Percentiles rank a stretch among this genome's conserved stretches.
These are phyloP conservation scores for Rhodotorula sp. DNA, from an alignment of 1,284 basidiomycete species.

Conservation along the genomic window DNA sequence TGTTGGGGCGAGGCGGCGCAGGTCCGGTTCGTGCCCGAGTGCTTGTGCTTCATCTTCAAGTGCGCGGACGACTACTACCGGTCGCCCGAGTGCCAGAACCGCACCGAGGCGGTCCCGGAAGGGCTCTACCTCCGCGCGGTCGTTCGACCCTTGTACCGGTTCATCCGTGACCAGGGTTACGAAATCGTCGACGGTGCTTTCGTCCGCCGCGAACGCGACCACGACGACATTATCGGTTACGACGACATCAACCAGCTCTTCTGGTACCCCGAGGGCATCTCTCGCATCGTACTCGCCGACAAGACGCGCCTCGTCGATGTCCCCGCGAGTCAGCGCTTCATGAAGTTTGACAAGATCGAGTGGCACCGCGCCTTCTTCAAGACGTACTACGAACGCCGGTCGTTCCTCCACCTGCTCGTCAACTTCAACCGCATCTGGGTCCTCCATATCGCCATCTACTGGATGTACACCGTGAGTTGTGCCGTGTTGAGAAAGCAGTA, in stretches of 20 bases:
- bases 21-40: conserved; percentile 97
- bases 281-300: conserved; percentile 81
- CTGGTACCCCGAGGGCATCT: conserved; percentile 99
- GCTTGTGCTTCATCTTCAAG: conserved; percentile 99
- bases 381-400: conserved; percentile 93
- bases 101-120: conserved; percentile 89
- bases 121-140: conserved; percentile 89
- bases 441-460: conserved; percentile 85
- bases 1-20: conserved; percentile 99
- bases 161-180: conserved; percentile 96
- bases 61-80: conserved; percentile 99
- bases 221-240: conserved; percentile 94
- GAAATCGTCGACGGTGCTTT: conserved; percentile 96
- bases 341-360: conserved; percentile 91
- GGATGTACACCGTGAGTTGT: conserved; percentile 75
- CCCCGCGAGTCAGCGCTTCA: conserved; percentile 82
- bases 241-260: conserved; percentile 99
- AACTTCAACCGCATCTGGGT: conserved; percentile 99
- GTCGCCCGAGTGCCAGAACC: conserved; percentile 94
- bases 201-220: conserved; percentile 85
- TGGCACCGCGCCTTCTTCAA: conserved; percentile 96
- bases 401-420: conserved; percentile 87
- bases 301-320: conserved; percentile 88
- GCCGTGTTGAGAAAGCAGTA: conserved; percentile 4
- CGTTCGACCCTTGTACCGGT: conserved; percentile 93